Conservation (phyloP, 768 basidiomycete genomes). For the Mycena metata region DNA sequence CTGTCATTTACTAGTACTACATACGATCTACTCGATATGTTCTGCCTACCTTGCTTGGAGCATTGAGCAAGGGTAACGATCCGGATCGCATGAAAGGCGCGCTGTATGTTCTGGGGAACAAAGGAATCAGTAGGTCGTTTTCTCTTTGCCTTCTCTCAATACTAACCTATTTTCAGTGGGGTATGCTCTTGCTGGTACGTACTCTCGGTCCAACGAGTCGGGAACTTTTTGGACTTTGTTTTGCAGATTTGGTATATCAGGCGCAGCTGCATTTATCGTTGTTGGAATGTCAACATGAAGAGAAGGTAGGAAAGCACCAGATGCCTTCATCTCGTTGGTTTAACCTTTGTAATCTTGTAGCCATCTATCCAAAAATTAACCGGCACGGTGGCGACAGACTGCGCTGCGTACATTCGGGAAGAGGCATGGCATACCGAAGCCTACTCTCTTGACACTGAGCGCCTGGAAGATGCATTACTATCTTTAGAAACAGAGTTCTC, state of each 20-base stretch:
- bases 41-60: slow-evolving; percentile 71
- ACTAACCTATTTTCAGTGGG: slow-evolving; percentile 57
- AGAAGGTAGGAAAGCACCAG: slow-evolving; percentile 69
- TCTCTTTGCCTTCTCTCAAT: slow-evolving; percentile 29
- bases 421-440: slow-evolving; percentile 75
- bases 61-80: slow-evolving; percentile 80
- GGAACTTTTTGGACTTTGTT: slow-evolving; percentile 1
- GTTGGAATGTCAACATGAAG: slow-evolving; percentile 85
- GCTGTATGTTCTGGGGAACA: slow-evolving; percentile 83
- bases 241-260: slow-evolving; percentile 68
- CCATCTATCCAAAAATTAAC: slow-evolving; percentile 84
- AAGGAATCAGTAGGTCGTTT: slow-evolving; percentile 68
- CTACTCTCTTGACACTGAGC: slow-evolving; percentile 63
- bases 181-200: slow-evolving; percentile 77
- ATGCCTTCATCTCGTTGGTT: not conserved
- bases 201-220: slow-evolving; percentile 28
- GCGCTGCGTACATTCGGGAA: slow-evolving; percentile 69
- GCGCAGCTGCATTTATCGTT: slow-evolving; percentile 71
- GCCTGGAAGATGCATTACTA: slow-evolving; percentile 61
- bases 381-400: slow-evolving; percentile 72
- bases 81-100: slow-evolving; percentile 97
- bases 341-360: slow-evolving; percentile 49
- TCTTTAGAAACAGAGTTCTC: slow-evolving; percentile 68
- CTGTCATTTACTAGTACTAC: slow-evolving; percentile 63
- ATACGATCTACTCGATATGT: slow-evolving; percentile 78